Evolutionary conservation across 1,284 basidiomycete genomes (phyloP).

Genomic region (Meira miltonrushii): DNA sequence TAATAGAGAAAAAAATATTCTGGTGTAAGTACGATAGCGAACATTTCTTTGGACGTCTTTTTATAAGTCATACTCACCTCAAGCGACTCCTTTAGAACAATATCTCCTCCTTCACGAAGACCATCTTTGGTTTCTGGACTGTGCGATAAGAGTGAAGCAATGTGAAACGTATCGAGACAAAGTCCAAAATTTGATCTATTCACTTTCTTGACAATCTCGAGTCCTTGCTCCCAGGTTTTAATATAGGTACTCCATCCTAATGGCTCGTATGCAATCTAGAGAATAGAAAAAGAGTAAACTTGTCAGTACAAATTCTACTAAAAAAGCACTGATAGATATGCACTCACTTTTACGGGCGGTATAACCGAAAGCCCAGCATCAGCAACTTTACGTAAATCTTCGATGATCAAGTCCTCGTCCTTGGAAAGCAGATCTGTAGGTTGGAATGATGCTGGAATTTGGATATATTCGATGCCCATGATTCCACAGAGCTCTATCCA

Average conservation of each 20-base stretch:
- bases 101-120: not conserved
- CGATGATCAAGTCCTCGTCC: not conserved
- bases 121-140: constrained; percentile 1
- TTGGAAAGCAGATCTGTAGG: not conserved
- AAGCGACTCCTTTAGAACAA: not conserved
- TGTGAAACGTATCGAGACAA: not conserved
- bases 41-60: no score
- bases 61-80: not conserved
- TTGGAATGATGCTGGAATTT: not conserved
- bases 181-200: not conserved
- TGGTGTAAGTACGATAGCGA: no score
- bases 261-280: not conserved
- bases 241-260: not conserved
- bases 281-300: not conserved
- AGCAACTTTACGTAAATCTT: not conserved
- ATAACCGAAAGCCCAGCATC: not conserved
- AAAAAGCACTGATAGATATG: no score
- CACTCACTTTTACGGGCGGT: not conserved
- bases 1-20: not conserved
- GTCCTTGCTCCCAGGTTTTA: not conserved
- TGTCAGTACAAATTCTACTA: no score
- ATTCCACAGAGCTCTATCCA: not conserved
- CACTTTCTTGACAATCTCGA: constrained; percentile 1
- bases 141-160: not conserved
- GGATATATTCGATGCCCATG: constrained; percentile 1